Base-by-base conservation (phyloP, 257 asterid species). In the Solanum habrochaites region DNA sequence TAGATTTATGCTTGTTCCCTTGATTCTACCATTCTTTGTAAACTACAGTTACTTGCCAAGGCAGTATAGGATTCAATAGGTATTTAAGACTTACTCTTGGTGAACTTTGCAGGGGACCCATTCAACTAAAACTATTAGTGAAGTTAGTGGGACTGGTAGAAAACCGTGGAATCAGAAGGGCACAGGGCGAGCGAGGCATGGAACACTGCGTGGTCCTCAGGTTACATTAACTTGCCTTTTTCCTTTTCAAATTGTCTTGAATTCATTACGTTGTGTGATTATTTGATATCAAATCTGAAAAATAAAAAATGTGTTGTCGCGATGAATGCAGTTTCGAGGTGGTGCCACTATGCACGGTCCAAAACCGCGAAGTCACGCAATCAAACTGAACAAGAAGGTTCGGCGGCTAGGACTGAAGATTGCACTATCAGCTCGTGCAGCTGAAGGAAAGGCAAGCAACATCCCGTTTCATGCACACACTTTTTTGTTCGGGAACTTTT, bases 71-170 rank as follows among this genome's bases (percentile, higher is more conserved):
- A 49, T 80, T 80, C 29, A 49, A 29, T 16, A 9, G 11, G 20
- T 18, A 52, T 29, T 27, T 43, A 15, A 14, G 40, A 78, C 64
- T 20, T 29, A 32, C 37, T 72, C 83, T 31, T 47, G 47, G 72
- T 71, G 69, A 85, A 32, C 11, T 27, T 88, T 60, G 83, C 86
- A 96, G 99, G 99, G 99, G 39, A 95, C 98, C 43, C 98, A 97
- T 88, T 95, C 99, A 69, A 97, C 98, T 23, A 94, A 97, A 94
- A 94, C 95, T 83, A 91, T 94, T 42, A 94, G 98, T 85, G 98
- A 97, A 92, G 99, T 97, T 81, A 95, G 98, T 90, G 99, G 99
- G 82, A 94, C 98, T 78, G 99, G 99, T 35, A 91, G 93, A 91
- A 97, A 95, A 87, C 99, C 99, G 31, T 97, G 95, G 95, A 75